These are phyloP conservation scores for Dioscorea alata DNA, from an alignment of 106 monocot species.

Conservation along the genomic window DNA sequence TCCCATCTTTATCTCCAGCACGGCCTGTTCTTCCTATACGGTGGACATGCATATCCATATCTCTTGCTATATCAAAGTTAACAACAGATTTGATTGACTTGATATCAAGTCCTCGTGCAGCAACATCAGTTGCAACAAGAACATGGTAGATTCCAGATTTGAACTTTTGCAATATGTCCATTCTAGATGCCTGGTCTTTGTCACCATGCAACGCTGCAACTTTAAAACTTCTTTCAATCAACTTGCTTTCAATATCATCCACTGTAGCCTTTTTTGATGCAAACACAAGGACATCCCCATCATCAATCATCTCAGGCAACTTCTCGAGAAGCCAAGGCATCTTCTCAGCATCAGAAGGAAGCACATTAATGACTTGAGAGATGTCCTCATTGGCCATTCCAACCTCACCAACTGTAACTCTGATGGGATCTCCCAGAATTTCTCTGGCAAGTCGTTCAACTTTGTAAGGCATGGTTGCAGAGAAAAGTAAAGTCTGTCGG, in stretches of 20 bases:
- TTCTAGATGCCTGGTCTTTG: constrained; percentile 97
- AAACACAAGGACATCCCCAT: constrained; percentile 96
- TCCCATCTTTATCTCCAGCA: constrained; percentile 96
- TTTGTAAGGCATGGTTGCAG: constrained; percentile 92
- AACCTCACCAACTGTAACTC: constrained; percentile 90
- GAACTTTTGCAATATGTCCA: constrained; percentile 86
- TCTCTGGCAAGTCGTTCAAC: constrained; percentile 89
- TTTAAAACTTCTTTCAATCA: constrained; percentile 64
- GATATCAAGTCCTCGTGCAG: constrained; percentile 94
- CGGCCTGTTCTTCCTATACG: constrained; percentile 98
- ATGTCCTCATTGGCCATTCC: constrained; percentile 95
- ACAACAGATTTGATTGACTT: constrained; percentile 95
- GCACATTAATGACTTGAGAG: constrained; percentile 75
- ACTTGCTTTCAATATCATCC: constrained; percentile 76
- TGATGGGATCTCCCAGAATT: constrained; percentile 71
- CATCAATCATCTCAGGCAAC: constrained; percentile 68
- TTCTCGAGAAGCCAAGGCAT: constrained; percentile 88
- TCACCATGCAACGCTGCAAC: constrained; percentile 91
- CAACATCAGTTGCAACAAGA: constrained; percentile 93
- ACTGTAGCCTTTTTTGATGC: constrained; percentile 80
- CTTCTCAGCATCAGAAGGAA: constrained; percentile 86
- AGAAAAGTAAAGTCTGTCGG: constrained; percentile 88
- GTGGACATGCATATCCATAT: constrained; percentile 97
- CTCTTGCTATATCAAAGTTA: constrained; percentile 91
- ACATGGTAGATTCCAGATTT: constrained; percentile 85